phyloP scores from a whole-genome alignment of 371 early-diverging fungal genomes.

The Apophysomyces trapeziformis region DNA sequence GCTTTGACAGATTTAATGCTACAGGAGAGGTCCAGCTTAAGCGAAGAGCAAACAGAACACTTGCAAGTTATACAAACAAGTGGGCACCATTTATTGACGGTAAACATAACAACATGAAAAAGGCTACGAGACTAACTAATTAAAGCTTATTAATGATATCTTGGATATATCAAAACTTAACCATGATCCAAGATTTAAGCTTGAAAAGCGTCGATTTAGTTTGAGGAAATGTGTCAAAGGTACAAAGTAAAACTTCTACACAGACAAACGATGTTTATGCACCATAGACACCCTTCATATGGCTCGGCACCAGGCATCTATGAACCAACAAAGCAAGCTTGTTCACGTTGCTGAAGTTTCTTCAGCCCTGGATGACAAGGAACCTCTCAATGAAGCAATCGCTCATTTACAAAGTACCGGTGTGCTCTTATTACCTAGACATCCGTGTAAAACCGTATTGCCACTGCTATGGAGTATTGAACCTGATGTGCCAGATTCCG shows the following conservation, averaged over 20 bases:
- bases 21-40: constrained; percentile 55
- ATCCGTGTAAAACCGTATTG: constrained; percentile 48
- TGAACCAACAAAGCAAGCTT: constrained; percentile 46
- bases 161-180: constrained; percentile 64
- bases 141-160: constrained; percentile 64
- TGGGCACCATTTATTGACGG: constrained; percentile 63
- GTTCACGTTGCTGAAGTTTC: constrained; percentile 60
- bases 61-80: constrained; percentile 64
- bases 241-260: constrained; percentile 19
- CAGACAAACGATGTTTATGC: neutral
- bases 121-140: neutral
- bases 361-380: constrained; percentile 52
- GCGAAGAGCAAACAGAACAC: constrained; percentile 57
- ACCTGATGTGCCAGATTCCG: constrained; percentile 57
- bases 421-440: constrained; percentile 19
- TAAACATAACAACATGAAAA: constrained; percentile 20
- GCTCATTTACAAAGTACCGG: constrained; percentile 32
- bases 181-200: constrained; percentile 63
- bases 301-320: constrained; percentile 55
- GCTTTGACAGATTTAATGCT: constrained; percentile 61
- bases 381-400: constrained; percentile 44
- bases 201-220: constrained; percentile 59
- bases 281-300: constrained; percentile 48
- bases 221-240: constrained; percentile 66
- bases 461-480: constrained; percentile 65